Base-by-base conservation (phyloP, 2,329 filamentous ascomycete genomes). In the Fusarium solani-melongenae region DNA sequence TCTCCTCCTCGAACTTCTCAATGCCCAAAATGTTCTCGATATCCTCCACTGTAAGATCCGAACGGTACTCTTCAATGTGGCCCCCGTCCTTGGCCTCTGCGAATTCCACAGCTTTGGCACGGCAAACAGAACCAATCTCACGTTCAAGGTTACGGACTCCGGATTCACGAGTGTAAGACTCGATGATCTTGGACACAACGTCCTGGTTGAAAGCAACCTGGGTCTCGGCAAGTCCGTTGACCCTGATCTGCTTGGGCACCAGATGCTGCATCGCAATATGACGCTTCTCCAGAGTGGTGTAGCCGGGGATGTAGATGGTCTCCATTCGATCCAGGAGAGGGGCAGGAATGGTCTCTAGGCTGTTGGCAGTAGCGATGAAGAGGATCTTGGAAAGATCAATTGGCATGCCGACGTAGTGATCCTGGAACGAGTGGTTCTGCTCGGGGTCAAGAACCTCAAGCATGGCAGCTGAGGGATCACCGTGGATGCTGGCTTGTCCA, bases 361-460 rank as follows among this genome's bases (percentile, higher is more conserved):
- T 94, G 83, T 99, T 99, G 53, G 96, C 96, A 0, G 96, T 99
- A 8, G 96, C 96, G 78, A 99, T 98, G 84, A 99, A 99, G 12
- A 99, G 88, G 24, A 99, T 94, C 83, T 97, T 98, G 84, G 94
- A 97, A 22, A 99, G 88, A 80, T 99, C 96, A 74, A 98, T 94
- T 0, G 96, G 96, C 71, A 98, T 95, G 78, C 95, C 95, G 81
- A 99, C 91, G 81, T 98, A 99, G 84, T 99, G 96, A 80, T 99
- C 96, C 33, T 92, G 94, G 84, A 99, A 99, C 11, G 91, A 93
- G 82, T 97, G 90, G 80, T 99, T 99, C 84, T 99, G 96, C 82
- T 99, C 96, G 1, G 96, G 96, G 79, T 99, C 96, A 53, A 99
- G 88, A 12, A 99, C 96, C 82, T 99, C 96, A 15, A 99, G 91